phyloP scores from a whole-genome alignment of 139 green algal species.

The Chlamydomonas schloesseri region DNA sequence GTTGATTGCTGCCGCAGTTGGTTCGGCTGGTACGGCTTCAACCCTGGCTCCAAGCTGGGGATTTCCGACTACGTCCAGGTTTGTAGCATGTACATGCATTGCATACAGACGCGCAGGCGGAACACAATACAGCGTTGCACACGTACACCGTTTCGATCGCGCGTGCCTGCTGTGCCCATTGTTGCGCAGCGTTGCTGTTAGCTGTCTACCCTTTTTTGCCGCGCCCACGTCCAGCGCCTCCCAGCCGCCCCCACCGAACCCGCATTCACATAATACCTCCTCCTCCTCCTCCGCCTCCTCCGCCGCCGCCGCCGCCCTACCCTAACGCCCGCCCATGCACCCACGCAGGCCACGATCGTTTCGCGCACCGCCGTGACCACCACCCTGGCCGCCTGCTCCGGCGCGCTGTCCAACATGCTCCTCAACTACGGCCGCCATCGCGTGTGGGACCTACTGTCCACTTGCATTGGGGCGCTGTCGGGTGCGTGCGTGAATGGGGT shows the following conservation, averaged over 20 bases:
- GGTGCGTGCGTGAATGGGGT: too few species aligned
- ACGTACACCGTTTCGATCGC: too few species aligned
- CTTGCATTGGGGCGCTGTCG: conserved; percentile 45
- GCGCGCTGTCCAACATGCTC: conserved; percentile 27
- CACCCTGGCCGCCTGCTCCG: conserved; percentile 68
- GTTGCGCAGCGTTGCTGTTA: too few species aligned
- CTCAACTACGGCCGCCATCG: conserved; percentile 25
- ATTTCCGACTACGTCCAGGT: conserved; percentile 48
- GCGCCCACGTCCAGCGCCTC: too few species aligned
- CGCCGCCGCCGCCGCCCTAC: background rate
- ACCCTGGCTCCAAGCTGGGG: conserved; percentile 67
- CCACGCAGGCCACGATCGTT: conserved; percentile 6
- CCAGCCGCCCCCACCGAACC: too few species aligned
- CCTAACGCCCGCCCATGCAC: background rate
- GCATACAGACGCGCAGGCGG: too few species aligned
- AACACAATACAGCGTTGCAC: too few species aligned
- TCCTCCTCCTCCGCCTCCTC: background rate
- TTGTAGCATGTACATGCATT: background rate
- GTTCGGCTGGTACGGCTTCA: conserved; percentile 56
- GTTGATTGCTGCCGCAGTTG: too few species aligned
- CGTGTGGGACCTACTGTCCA: conserved; percentile 57
- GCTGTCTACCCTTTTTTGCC: too few species aligned
- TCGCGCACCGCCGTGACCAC: conserved; percentile 70
- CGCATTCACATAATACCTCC: background rate
- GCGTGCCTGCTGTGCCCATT: too few species aligned